phyloP scores from a whole-genome alignment of 345 rosid species.

The Anacardium occidentale region DNA sequence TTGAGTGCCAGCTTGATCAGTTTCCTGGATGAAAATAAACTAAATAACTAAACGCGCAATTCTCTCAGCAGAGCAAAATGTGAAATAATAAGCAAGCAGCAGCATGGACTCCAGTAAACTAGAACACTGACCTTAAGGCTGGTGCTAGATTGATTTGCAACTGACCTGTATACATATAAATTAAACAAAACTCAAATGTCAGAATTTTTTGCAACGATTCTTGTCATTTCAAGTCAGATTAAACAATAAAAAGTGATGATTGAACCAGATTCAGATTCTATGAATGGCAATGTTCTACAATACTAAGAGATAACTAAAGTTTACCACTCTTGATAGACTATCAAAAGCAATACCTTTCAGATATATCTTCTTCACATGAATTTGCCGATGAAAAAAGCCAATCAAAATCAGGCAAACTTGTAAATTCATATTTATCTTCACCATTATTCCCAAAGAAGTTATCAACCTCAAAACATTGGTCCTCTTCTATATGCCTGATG shows the following conservation, averaged over 20 bases:
- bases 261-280: no score
- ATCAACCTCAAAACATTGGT: conserved; percentile 42
- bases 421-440: conserved; percentile 58
- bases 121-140: conserved; percentile 45
- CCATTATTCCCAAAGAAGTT: conserved; percentile 44
- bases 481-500: conserved; percentile 39
- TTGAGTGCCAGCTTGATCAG: conserved; percentile 26
- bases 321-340: neutral
- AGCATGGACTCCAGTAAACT: neutral
- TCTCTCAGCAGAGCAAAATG: no score
- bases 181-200: neutral
- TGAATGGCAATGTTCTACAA: no score
- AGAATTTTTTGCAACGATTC: no score
- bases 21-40: conserved; percentile 35
- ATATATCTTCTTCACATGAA: conserved; percentile 73
- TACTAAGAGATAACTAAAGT: neutral
- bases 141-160: conserved; percentile 45
- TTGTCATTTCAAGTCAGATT: no score
- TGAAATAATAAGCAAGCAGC: neutral
- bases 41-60: no score
- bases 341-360: conserved; percentile 52
- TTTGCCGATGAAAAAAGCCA: conserved; percentile 92
- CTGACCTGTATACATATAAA: conserved; percentile 48
- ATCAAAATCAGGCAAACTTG: conserved; percentile 68
- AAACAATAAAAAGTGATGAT: no score